Base-by-base conservation (phyloP, 176 grass and related monocot genomes). In the Calamus simplicifolius region DNA sequence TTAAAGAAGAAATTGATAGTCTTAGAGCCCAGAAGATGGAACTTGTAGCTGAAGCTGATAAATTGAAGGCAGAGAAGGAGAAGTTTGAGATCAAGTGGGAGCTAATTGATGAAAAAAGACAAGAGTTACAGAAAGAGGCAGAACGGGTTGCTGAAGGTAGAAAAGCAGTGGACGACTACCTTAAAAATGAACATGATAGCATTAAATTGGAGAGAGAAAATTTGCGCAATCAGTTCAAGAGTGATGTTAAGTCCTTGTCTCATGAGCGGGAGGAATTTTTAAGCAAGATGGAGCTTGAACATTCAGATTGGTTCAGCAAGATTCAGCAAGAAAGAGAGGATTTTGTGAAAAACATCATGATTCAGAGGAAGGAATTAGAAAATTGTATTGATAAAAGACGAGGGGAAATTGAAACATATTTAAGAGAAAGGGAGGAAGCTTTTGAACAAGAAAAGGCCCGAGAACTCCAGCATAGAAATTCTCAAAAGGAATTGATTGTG, bases 71-170 rank as follows among this genome's bases (percentile, higher is more conserved):
- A 62, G 93, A 98, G 76, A 98, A 92, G 35, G 87, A 98, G 76
- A 81, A 79, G 35, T 98, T 98, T 75, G 93, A 98, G 58, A 78
- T 79, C 73, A 87, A 98, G 66, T 98, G 93, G 93, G 93, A 98
- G 21, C 54, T 83, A 25, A 77, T 92, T 63, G 93, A 98, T 54
- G 93, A 92, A 76, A 98, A 92, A 54, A 89, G 81, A 50, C 84
- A n/a, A n/a, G 81, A 85, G 51, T 64, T 98, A 52, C 57, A 68
- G 56, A 91, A 82, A 73, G 87, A 92, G 70, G 58, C 69, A 29
- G 84, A 55, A 27, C 74, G 54, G 68, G 77, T 92, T 67, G 81
- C 79, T 53, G 79, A 80, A 70, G 93, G 89, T 57, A 76, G 81
- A 79, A 77, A 66, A 75, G 49, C 67, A 59, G 73, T 85, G 63